These are phyloP conservation scores for Backusella westeae DNA, from an alignment of 192 early-diverging fungal species.

Conservation along the genomic window DNA sequence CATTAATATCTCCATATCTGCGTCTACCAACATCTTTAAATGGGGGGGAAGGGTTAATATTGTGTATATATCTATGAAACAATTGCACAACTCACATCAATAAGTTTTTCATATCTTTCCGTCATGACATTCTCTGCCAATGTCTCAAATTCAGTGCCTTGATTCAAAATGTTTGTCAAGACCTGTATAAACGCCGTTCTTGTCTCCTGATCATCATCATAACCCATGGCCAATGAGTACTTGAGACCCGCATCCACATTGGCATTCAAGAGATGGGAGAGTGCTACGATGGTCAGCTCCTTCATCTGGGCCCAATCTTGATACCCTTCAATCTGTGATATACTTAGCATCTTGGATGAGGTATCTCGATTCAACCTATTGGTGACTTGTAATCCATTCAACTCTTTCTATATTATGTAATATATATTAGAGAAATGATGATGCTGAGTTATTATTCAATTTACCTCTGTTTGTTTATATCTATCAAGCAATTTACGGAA, in stretches of 20 bases:
- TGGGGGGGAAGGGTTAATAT: too few species aligned
- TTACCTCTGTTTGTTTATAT: constrained; percentile 52
- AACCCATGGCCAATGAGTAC: constrained; percentile 71
- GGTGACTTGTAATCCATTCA: constrained; percentile 38
- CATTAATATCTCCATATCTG: constrained; percentile 63
- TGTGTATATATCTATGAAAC: neutral
- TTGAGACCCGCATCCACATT: constrained; percentile 82
- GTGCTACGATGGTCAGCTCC: constrained; percentile 64
- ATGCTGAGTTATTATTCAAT: neutral
- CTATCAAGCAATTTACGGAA: constrained; percentile 68
- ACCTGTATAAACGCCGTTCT: constrained; percentile 80
- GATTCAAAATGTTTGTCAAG: constrained; percentile 74
- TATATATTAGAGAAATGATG: too few species aligned
- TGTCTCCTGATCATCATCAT: constrained; percentile 75
- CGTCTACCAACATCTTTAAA: constrained; percentile 46
- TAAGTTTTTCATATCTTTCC: constrained; percentile 61
- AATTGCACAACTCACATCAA: constrained; percentile 44
- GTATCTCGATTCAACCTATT: constrained; percentile 58
- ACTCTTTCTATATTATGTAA: neutral
- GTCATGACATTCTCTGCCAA: constrained; percentile 57
- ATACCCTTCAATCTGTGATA: constrained; percentile 3
- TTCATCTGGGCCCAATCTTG: constrained; percentile 51
- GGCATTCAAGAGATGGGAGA: constrained; percentile 76
- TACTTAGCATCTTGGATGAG: neutral
- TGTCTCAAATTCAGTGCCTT: constrained; percentile 67